A percentile compares a stretch with the other conserved stretches of the same genome.
Evolutionary conservation across 2,329 filamentous ascomycete species (phyloP).

Genomic region (Hymenoscyphus scutula): DNA sequence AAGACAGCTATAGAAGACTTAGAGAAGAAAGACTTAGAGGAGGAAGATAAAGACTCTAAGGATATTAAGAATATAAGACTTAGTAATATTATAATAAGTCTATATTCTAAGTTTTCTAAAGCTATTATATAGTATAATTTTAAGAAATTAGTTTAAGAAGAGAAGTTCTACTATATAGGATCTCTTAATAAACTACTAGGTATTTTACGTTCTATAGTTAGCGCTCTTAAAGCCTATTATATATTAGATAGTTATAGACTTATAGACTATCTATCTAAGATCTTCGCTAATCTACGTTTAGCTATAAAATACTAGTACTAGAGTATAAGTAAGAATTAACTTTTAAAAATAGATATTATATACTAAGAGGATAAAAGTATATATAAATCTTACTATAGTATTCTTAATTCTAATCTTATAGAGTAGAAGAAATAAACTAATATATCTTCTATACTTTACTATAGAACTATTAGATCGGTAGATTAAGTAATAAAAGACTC

Average conservation of each 20-base stretch:
- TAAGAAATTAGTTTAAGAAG: conserved; percentile 19
- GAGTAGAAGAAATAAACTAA: conserved; percentile 1
- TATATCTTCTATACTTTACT: conserved; percentile 10
- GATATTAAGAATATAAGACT: conserved; percentile 30
- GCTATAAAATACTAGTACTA: not conserved
- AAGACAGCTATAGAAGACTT: not conserved
- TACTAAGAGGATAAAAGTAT: not conserved
- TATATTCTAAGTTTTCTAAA: conserved; percentile 14
- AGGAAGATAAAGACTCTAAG: not conserved
- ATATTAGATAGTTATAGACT: not conserved
- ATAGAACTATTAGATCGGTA: conserved; percentile 18
- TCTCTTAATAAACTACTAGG: conserved; percentile 24
- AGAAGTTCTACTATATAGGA: conserved; percentile 23
- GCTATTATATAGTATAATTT: conserved; percentile 20
- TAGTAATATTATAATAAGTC: conserved; percentile 28
- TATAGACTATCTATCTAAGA: not conserved
- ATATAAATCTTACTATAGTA: not conserved
- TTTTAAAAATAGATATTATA: not conserved
- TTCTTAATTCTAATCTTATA: not conserved
- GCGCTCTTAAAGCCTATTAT: conserved; percentile 21
- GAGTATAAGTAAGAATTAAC: not conserved
- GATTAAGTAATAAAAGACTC: conserved; percentile 18
- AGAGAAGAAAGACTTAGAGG: not conserved
- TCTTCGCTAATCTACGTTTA: not conserved
- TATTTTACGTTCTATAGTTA: conserved; percentile 27